phyloP scores from a whole-genome alignment of 768 basidiomycete genomes.

The Mrakia hoshinonis region DNA sequence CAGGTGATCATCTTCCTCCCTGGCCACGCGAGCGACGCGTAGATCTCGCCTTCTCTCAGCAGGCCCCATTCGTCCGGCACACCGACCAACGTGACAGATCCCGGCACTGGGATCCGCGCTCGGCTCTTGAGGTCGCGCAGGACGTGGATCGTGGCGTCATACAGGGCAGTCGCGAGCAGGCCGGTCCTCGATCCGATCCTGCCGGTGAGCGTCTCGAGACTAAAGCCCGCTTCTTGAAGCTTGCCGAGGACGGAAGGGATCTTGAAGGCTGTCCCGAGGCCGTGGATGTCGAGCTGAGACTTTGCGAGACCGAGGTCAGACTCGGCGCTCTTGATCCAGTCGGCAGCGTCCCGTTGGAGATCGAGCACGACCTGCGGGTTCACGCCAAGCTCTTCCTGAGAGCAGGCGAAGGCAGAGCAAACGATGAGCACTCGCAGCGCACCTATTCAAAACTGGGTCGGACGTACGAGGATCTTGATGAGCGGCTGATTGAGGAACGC shows the following conservation, averaged over 20 bases:
- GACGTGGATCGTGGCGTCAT: constrained; percentile 54
- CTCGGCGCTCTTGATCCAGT: constrained; percentile 52
- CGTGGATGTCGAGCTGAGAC: constrained; percentile 50
- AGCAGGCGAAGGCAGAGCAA: neutral
- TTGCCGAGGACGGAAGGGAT: constrained; percentile 50
- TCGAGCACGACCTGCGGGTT: constrained; percentile 50
- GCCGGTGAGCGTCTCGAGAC: constrained; percentile 44
- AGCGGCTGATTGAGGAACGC: constrained; percentile 67
- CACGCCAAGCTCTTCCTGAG: constrained; percentile 55
- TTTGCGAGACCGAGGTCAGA: constrained; percentile 52
- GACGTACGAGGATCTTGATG: constrained; percentile 54
- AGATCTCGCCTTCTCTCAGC: constrained; percentile 55
- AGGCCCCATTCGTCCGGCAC: constrained; percentile 69
- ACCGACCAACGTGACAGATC: constrained; percentile 64
- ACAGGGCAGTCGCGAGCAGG: constrained; percentile 52
- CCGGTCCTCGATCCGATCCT: constrained; percentile 43
- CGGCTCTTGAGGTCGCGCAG: constrained; percentile 66
- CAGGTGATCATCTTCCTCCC: constrained; percentile 47
- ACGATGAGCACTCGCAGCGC: no score
- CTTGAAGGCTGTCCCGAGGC: constrained; percentile 54
- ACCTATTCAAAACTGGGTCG: no score
- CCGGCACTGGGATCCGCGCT: constrained; percentile 63
- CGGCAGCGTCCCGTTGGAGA: constrained; percentile 52
- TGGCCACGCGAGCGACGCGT: constrained; percentile 48
- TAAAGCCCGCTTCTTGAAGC: constrained; percentile 49